Base-by-base conservation (phyloP, 768 basidiomycete genomes). In the Mycena albidolilacea region DNA sequence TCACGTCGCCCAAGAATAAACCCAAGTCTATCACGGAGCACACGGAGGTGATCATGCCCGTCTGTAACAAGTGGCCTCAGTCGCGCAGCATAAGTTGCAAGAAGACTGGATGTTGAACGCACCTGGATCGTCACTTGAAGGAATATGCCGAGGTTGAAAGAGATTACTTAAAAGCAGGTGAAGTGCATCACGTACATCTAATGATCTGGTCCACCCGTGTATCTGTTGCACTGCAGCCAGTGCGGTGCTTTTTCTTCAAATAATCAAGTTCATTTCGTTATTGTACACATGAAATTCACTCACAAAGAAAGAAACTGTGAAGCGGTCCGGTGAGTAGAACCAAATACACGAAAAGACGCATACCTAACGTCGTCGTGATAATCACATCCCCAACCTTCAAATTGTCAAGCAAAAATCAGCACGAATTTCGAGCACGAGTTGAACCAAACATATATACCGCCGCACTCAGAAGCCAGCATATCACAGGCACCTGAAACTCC, bases 191-290 rank as follows among this genome's bases (percentile, higher is more conserved):
- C 30, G 30, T 72, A 83, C 80, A 41, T 60, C 80, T 70, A 64
- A 86, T 84, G 58, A 87, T 82, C 64, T 71, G 80, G 75, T 85
- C 82, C 2, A 87, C 76, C 39, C 79, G 66, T 46, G 83, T 80
- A 70, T 87, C 84, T 7, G 85, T 85, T 5, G 73, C 72, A 5
- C 75, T 62, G 61, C 83, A 84, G 3, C 85, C 84, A 0, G 85
- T 84, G 67, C 80, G 83, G 61, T 84, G 79, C 46, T 69, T 79
- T 30, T 74, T 73, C 85, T 86, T 21, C 17, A 60, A 17, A 21
- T 5, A 64, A 64, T 10, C 38, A 43, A 48, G 12, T 39, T n/a
- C 11, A 50, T n/a, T 37, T 48, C 4, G 5, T 38, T 1, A 8
- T 50, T 19, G 37, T 6, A 1, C 30, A 30, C 30, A 30, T 21